Evolutionary conservation across 2,329 filamentous ascomycete species (phyloP), one percentile per base, ranked within the genome.

Genomic region (Dactylonectria estremocensis): DNA sequence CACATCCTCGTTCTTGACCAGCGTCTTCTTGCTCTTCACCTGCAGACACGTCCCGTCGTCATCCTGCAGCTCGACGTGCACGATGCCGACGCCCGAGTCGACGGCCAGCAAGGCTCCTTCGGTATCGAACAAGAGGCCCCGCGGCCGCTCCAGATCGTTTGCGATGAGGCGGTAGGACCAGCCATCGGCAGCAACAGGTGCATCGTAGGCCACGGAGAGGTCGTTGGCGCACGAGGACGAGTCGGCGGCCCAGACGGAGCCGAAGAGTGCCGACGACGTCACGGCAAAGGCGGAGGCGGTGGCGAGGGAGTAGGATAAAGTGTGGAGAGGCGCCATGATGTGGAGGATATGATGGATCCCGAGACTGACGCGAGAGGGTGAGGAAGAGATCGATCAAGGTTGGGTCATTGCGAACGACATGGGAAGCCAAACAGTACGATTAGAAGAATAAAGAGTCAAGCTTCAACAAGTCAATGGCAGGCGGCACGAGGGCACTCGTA

Each of bases 101-200:
- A 87, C 76, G 16, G 87, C 80, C 2, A 88, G 77, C 14, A 88
- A 77, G 3, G 79, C 82, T 5, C 85, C 85, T 37, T 79, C 77
- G 5, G 66, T 72, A 68, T 88, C 86, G 62, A 88, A 84, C 5
- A 82, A 73, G 56, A 88, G 80, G 53, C 81, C 78, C 13, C 86
- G 81, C 2, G 86, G 86, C 11, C 77, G 79, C 5, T 72, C 79
- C 54, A 87, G 74, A 16, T 80, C 80, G 28, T 79, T 80, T 45
- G 81, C 82, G 22, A 86, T 74, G 3, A 87, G 78, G 66, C 83
- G 80, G 16, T 81, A 83, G 6, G 80, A 77, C 83, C 85, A 87
- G 33, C 83, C 83, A 4, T 76, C 71, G 20, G 82, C 81, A 10
- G 83, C 80, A 2, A 74, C 74, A 13, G 84, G 85, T 5, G 75